phyloP scores from a whole-genome alignment of 1,284 basidiomycete genomes.

The Papiliotrema laurentii region DNA sequence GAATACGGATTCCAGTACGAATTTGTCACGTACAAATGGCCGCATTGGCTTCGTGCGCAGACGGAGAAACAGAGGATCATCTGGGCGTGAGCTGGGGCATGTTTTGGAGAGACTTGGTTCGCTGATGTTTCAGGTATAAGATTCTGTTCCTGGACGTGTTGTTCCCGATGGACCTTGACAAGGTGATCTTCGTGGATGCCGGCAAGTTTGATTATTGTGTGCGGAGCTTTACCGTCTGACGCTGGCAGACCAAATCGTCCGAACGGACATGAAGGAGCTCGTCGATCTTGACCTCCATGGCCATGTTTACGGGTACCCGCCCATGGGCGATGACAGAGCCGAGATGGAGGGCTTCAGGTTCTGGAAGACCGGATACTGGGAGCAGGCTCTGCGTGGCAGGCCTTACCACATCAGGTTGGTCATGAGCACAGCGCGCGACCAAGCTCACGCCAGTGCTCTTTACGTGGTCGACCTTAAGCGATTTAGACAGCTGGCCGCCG shows the following conservation, averaged over 20 bases:
- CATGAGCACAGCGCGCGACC: neutral
- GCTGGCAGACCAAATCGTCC: conserved; percentile 77
- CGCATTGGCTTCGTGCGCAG: conserved; percentile 91
- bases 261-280: conserved; percentile 88
- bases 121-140: conserved; percentile 61
- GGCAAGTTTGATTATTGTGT: conserved; percentile 17
- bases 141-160: conserved; percentile 97
- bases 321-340: conserved; percentile 90
- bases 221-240: neutral
- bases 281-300: conserved; percentile 87
- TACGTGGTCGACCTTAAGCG: conserved; percentile 95
- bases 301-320: conserved; percentile 89
- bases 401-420: conserved; percentile 88
- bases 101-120: neutral
- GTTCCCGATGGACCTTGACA: conserved; percentile 96
- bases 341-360: conserved; percentile 98
- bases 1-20: conserved; percentile 91
- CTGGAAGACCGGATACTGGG: conserved; percentile 97
- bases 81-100: conserved; percentile 61
- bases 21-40: conserved; percentile 98
- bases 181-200: conserved; percentile 98
- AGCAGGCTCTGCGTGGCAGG: conserved; percentile 68
- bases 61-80: conserved; percentile 97
- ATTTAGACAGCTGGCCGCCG: conserved; percentile 61
- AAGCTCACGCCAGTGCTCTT: conserved; percentile 64